Percentiles rank a stretch among this genome's conserved stretches.
Evolutionary conservation across 148 eudicot genomes (phyloP).

Genomic region (Agrostemma githago): DNA sequence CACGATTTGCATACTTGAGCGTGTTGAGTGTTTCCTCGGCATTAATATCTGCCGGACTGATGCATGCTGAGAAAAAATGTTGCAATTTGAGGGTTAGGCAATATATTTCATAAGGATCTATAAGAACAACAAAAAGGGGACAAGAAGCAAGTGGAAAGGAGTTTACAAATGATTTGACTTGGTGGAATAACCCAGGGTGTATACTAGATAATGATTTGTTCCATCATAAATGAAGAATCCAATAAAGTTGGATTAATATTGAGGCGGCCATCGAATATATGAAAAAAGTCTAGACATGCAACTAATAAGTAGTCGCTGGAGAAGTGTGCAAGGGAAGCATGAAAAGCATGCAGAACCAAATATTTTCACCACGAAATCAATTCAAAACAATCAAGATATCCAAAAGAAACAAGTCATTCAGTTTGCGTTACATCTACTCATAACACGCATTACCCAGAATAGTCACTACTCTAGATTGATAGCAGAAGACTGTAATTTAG

Average conservation of each 20-base stretch:
- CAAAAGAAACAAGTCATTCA: background rate
- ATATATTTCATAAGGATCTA: background rate
- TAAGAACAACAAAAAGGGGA: background rate
- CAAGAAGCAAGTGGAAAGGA: background rate
- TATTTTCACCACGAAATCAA: background rate
- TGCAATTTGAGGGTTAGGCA: conserved; percentile 9
- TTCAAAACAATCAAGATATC: background rate
- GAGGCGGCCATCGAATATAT: background rate
- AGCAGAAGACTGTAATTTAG: background rate
- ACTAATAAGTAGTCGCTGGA: background rate
- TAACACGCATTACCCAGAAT: background rate
- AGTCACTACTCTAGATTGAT: background rate
- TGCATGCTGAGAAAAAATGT: conserved; percentile 66
- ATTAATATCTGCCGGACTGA: conserved; percentile 98
- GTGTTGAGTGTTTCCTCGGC: conserved; percentile 99
- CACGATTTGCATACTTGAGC: conserved; percentile 97
- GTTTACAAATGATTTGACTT: background rate
- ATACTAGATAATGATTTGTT: background rate
- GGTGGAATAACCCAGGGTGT: background rate
- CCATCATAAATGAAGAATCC: background rate
- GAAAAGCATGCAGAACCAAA: conserved; percentile 7
- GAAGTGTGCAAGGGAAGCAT: background rate
- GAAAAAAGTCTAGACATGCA: background rate
- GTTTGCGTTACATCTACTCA: background rate
- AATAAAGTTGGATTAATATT: background rate